Evolutionary conservation across 2,329 filamentous ascomycete genomes (phyloP).

Genomic region (Stachybotrys chartarum): DNA sequence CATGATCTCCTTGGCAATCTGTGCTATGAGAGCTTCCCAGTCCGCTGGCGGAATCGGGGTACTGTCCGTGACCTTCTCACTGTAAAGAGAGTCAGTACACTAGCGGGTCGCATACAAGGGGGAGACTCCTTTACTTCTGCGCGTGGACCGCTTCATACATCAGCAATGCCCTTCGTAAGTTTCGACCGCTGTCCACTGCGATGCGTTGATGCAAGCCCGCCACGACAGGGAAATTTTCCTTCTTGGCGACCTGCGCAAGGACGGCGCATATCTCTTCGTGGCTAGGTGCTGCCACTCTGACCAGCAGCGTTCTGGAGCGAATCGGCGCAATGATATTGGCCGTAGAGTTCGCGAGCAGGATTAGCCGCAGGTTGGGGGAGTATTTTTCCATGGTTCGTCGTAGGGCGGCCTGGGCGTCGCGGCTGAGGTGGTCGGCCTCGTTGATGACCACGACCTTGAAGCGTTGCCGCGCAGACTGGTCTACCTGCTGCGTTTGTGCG

Average conservation of each 20-base stretch:
- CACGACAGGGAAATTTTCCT: slow-evolving; percentile 75
- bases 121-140: slow-evolving; percentile 65
- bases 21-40: slow-evolving; percentile 86
- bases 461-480: slow-evolving; percentile 77
- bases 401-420: slow-evolving; percentile 92
- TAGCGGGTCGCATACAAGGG: neutral
- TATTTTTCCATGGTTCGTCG: slow-evolving; percentile 99
- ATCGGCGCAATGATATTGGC: slow-evolving; percentile 99
- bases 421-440: slow-evolving; percentile 87
- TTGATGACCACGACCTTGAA: slow-evolving; percentile 99
- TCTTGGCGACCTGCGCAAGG: slow-evolving; percentile 62
- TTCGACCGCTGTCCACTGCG: slow-evolving; percentile 83
- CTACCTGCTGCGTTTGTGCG: slow-evolving; percentile 98
- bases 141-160: slow-evolving; percentile 98
- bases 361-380: slow-evolving; percentile 86
- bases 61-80: slow-evolving; percentile 81
- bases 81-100: slow-evolving; percentile 32
- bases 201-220: slow-evolving; percentile 75
- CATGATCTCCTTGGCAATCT: slow-evolving; percentile 90
- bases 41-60: slow-evolving; percentile 92
- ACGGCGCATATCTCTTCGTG: slow-evolving; percentile 78
- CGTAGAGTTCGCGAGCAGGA: slow-evolving; percentile 89
- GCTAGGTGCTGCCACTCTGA: slow-evolving; percentile 83
- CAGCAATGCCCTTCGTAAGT: slow-evolving; percentile 79
- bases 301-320: slow-evolving; percentile 80